Conservation (phyloP, 2,329 filamentous ascomycete species). For the Cladophialophora carrionii region DNA sequence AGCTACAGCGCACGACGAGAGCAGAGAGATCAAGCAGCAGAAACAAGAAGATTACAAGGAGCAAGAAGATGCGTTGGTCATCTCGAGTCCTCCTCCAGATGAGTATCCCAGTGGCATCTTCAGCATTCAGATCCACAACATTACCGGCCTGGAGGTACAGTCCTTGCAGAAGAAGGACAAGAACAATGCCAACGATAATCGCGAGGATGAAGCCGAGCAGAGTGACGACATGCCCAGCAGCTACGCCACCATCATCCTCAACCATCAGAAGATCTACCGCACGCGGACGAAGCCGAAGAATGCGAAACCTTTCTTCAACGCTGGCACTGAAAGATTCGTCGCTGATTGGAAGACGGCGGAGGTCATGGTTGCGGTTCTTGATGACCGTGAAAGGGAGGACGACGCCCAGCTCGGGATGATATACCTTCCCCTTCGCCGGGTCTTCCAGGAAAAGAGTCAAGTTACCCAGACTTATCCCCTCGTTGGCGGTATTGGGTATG, state of each 20-base stretch:
- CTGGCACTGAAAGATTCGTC: conserved; percentile 72
- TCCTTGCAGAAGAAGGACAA: conserved; percentile 59
- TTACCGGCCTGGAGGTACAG: conserved; percentile 68
- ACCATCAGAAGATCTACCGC: conserved; percentile 70
- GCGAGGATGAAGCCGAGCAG: conserved; percentile 56
- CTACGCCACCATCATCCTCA: conserved; percentile 74
- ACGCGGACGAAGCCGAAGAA: conserved; percentile 78
- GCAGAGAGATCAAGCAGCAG: conserved; percentile 68
- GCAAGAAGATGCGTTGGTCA: conserved; percentile 66
- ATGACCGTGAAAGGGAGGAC: conserved; percentile 69
- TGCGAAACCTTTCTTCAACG: conserved; percentile 77
- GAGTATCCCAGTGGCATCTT: conserved; percentile 68
- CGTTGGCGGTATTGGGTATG: conserved; percentile 72
- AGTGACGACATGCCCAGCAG: conserved; percentile 68
- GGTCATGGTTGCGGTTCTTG: conserved; percentile 68
- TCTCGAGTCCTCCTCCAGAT: conserved; percentile 66
- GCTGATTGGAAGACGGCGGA: conserved; percentile 69
- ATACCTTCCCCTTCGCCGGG: conserved; percentile 64
- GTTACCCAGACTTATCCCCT: conserved; percentile 68
- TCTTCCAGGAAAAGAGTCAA: conserved; percentile 67
- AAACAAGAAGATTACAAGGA: conserved; percentile 67
- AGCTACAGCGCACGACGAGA: conserved; percentile 60
- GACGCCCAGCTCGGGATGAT: conserved; percentile 71
- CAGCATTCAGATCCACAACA: conserved; percentile 72
- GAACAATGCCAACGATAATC: conserved; percentile 49